Conservation (phyloP, 768 basidiomycete genomes). For the Lentinula sp. region DNA sequence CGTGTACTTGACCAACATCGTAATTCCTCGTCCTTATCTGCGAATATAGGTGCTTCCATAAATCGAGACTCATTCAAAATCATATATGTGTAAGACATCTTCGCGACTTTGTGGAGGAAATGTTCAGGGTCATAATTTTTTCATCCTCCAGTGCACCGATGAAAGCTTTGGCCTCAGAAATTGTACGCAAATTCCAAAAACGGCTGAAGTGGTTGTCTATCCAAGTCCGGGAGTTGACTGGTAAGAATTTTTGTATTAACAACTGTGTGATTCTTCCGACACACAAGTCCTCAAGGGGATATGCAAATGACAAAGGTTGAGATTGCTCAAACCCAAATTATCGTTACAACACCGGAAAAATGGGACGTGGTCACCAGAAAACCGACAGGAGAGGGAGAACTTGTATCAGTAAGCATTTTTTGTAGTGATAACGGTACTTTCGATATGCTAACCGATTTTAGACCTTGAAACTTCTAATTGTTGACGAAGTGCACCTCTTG, state of each 20-base stretch:
- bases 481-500: slow-evolving; percentile 94
- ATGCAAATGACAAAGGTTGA: slow-evolving; percentile 96
- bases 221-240: slow-evolving; percentile 86
- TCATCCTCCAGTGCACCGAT: slow-evolving; percentile 72
- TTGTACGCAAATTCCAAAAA: slow-evolving; percentile 88
- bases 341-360: slow-evolving; percentile 98
- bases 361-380: slow-evolving; percentile 99
- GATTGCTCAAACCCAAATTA: slow-evolving; percentile 93
- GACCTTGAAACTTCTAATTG: slow-evolving; percentile 92
- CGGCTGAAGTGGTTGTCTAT: slow-evolving; percentile 85
- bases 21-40: slow-evolving; percentile 18
- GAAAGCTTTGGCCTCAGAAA: slow-evolving; percentile 96
- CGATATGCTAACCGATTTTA: slow-evolving; percentile 20
- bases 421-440: neutral
- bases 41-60: slow-evolving; percentile 44
- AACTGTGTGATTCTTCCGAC: slow-evolving; percentile 7
- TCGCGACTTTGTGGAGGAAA: neutral
- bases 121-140: neutral
- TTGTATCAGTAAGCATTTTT: slow-evolving; percentile 67
- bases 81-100: slow-evolving; percentile 77
- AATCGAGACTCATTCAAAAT: slow-evolving; percentile 81
- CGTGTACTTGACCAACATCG: slow-evolving; percentile 78
- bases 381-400: slow-evolving; percentile 92
- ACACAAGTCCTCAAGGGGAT: slow-evolving; percentile 48
- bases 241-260: slow-evolving; percentile 25